Conservation (phyloP, 495 filamentous ascomycete genomes). For the Aspergillus conjunctus region DNA sequence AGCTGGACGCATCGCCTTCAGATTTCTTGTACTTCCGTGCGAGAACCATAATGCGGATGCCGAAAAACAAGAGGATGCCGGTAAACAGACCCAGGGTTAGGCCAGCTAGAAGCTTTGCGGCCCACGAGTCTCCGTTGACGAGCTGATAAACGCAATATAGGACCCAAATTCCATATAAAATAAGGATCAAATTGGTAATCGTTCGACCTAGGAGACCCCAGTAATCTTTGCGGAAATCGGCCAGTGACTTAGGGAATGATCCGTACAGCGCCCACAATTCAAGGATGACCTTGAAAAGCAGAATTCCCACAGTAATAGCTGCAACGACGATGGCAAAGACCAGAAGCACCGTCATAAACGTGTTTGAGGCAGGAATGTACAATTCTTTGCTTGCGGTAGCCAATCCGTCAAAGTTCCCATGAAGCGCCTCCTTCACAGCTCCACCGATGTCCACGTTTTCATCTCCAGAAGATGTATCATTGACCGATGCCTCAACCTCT, state of each 20-base stretch:
- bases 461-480: constrained; percentile 36
- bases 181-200: constrained; percentile 86
- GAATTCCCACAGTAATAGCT: constrained; percentile 79
- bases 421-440: constrained; percentile 36
- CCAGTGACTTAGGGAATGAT: constrained; percentile 77
- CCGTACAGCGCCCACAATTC: constrained; percentile 91
- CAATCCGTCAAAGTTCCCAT: constrained; percentile 65
- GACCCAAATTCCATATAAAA: constrained; percentile 94
- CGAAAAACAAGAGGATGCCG: constrained; percentile 73
- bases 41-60: constrained; percentile 75
- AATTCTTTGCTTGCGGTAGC: constrained; percentile 76
- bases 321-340: constrained; percentile 87
- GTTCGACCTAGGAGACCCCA: constrained; percentile 88
- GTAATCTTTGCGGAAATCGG: constrained; percentile 90
- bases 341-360: constrained; percentile 93
- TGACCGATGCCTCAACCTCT: constrained; percentile 49
- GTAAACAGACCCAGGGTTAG: constrained; percentile 83
- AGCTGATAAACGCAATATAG: constrained; percentile 97
- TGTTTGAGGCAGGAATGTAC: constrained; percentile 81
- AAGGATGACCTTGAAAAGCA: constrained; percentile 88
- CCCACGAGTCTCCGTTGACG: constrained; percentile 93
- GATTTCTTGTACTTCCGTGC: constrained; percentile 71
- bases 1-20: constrained; percentile 69
- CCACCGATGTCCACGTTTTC: constrained; percentile 18
- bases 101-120: constrained; percentile 80